Evolutionary conservation across 305 asterid genomes (phyloP).

Genomic region (Withania somnifera): DNA sequence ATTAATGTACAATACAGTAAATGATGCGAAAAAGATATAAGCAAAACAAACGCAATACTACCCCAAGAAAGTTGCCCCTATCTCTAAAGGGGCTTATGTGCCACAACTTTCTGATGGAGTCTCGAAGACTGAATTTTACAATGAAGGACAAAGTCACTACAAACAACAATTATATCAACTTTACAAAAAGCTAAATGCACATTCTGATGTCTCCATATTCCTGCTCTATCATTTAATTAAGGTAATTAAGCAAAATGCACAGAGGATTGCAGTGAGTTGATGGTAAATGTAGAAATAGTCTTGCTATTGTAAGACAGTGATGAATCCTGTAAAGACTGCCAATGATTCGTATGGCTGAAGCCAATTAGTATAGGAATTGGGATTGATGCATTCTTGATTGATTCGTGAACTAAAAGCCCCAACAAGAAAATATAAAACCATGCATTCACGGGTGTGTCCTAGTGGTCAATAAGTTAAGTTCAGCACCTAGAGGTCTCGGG

Average conservation of each 20-base stretch:
- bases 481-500: too few relatives aligned
- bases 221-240: neutral
- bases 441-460: too few relatives aligned
- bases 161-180: neutral
- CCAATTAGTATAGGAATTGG: neutral
- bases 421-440: neutral
- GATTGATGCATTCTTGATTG: neutral
- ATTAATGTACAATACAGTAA: neutral
- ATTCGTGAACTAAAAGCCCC: neutral
- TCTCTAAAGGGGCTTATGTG: too few relatives aligned
- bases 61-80: too few relatives aligned
- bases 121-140: neutral
- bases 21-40: neutral
- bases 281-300: neutral
- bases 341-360: neutral
- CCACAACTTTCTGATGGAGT: too few relatives aligned
- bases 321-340: neutral
- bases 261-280: neutral
- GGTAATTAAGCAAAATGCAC: neutral
- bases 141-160: neutral
- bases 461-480: too few relatives aligned
- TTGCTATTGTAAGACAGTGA: too few relatives aligned
- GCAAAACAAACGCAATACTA: neutral
- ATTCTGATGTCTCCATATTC: neutral
- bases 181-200: neutral